Base-by-base conservation (phyloP, 805 yeast genomes). In the Hanseniaspora guilliermondii region DNA sequence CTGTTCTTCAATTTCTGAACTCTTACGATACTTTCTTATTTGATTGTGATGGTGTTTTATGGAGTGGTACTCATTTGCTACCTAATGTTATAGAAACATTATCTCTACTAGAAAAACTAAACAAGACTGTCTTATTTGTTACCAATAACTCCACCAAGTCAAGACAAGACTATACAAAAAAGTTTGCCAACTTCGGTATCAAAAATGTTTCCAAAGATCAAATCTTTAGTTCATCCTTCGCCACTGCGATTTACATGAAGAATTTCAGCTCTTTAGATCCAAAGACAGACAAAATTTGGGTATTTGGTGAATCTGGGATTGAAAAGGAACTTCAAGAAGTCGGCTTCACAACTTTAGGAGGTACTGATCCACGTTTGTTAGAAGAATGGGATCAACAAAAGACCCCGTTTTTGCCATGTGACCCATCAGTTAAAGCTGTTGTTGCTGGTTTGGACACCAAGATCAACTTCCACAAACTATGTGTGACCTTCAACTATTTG, bases 1-100 rank as follows among this genome's bases (percentile, higher is more conserved):
- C 76, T 35, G 84, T 77, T 4, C 68, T 76, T 52, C 63, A 69
- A 7, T 70, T 93, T 47, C 68, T 93, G 9, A 77, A 75, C 59
- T 64, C 73, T 52, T 85, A 83, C 66, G 96, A 88, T 64, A 87
- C 86, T 56, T 91, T 89, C 62, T 71, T 93, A 60, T 93, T 93
- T 65, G 98, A 93, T 64, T 93, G 98, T 71, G 98, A 93, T 65
- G 98, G 98, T 33, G 98, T 93, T 4, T 73, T 93, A 56, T 93
- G 98, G 98, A 70, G 85, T 48, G 97, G 97, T 2, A 80, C 78
- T 58, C 85, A 82, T 59, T 68, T 87, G 24, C 73, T 93, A 47
- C 97, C 97, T 6, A 71, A 77, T 17, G 85, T 87, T 1, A 75
- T 73, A 12, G 97, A 93, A 65, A 85, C 96, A 0, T 67, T 93